Percentiles rank a stretch among this genome's conserved stretches.
phyloP scores from a whole-genome alignment of 257 asterid species.

The Paulownia fortunei region DNA sequence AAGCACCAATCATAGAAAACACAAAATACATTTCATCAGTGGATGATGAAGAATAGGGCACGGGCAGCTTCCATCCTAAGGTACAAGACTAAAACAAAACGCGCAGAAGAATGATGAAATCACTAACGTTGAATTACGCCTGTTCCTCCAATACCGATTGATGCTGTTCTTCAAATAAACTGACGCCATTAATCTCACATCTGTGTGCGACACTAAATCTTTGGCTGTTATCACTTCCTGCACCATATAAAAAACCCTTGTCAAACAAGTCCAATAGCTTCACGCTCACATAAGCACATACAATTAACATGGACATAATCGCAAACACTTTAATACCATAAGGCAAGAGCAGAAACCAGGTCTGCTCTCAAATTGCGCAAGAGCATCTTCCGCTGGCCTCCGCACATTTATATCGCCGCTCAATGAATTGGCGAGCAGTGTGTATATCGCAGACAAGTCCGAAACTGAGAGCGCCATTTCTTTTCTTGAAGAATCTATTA shows the following conservation, averaged over 20 bases:
- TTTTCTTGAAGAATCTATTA: conserved; percentile 5
- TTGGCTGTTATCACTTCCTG: conserved; percentile 89
- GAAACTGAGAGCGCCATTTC: conserved; percentile 81
- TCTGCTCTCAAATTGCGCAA: conserved; percentile 79
- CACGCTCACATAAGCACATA: conserved; percentile 26
- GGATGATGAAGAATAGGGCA: background rate
- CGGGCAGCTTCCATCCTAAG: background rate
- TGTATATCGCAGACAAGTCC: conserved; percentile 86
- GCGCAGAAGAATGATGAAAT: conserved; percentile 16
- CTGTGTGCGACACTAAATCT: conserved; percentile 70
- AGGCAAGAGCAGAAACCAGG: conserved; percentile 98
- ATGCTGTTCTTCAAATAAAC: conserved; percentile 88
- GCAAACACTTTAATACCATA: conserved; percentile 59
- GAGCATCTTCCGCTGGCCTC: conserved; percentile 89
- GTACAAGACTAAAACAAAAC: conserved; percentile 13
- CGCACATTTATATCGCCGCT: conserved; percentile 76
- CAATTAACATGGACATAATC: background rate
- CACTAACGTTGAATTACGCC: conserved; percentile 83
- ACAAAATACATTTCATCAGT: background rate
- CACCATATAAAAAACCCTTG: conserved; percentile 25
- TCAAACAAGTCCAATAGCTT: conserved; percentile 28
- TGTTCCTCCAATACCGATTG: conserved; percentile 85
- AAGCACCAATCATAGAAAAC: background rate
- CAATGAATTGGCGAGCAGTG: conserved; percentile 75
- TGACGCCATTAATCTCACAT: conserved; percentile 90